Evolutionary conservation across 495 filamentous ascomycete genomes (phyloP).

Genomic region (Trichoderma virens): DNA sequence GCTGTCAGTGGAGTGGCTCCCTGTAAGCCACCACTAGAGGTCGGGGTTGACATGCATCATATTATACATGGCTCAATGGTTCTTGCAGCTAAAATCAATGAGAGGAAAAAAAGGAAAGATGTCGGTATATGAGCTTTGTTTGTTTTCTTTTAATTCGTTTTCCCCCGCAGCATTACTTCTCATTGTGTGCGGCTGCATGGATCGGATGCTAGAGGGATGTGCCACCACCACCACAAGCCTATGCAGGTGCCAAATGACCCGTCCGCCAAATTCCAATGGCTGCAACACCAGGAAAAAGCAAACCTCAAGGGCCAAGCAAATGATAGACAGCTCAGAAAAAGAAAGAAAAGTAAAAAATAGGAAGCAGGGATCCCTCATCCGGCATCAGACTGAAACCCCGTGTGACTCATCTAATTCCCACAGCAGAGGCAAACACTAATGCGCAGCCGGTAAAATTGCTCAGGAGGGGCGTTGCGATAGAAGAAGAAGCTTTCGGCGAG

Average conservation of each 20-base stretch:
- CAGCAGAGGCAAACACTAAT: constrained; percentile 6
- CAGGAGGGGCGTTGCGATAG: constrained; percentile 8
- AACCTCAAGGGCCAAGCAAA: not conserved
- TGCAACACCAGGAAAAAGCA: not conserved
- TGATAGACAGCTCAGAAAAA: not conserved
- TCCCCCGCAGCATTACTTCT: no score
- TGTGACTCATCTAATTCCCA: not conserved
- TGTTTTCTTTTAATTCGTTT: no score
- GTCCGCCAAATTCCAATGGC: not conserved
- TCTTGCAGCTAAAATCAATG: no score
- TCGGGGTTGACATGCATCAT: no score
- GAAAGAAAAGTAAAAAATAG: not conserved
- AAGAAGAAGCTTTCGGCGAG: not conserved
- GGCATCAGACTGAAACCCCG: not conserved
- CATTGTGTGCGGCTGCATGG: no score
- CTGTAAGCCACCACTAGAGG: not conserved
- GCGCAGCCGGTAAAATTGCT: not conserved
- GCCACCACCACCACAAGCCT: no score
- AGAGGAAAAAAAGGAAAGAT: not conserved
- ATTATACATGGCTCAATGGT: no score
- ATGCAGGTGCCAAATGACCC: no score
- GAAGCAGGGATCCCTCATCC: not conserved
- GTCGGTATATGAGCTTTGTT: no score
- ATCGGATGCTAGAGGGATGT: no score
- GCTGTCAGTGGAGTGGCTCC: constrained; percentile 1